Evolutionary conservation across 495 filamentous ascomycete species (phyloP).

Genomic region (Xylaria castorea): DNA sequence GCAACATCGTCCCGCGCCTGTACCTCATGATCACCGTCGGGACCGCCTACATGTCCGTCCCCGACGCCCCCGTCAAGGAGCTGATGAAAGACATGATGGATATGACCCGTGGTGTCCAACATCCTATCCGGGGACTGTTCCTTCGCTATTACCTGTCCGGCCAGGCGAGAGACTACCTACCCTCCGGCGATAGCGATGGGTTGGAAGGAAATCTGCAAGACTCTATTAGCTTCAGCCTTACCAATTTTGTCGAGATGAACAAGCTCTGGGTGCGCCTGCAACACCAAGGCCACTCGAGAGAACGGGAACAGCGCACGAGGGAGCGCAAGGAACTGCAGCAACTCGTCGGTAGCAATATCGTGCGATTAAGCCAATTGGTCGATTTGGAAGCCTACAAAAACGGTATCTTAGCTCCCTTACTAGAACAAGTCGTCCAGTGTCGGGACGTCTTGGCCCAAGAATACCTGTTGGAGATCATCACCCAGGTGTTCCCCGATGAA

Average conservation of each 20-base stretch:
- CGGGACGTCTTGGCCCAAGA: conserved; percentile 96
- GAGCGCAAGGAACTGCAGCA: conserved; percentile 95
- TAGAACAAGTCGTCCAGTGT: conserved; percentile 98
- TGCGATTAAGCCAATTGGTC: conserved; percentile 92
- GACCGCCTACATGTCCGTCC: conserved; percentile 98
- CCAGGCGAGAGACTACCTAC: conserved; percentile 88
- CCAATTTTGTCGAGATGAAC: conserved; percentile 99
- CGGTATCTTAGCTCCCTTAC: conserved; percentile 82
- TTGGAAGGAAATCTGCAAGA: conserved; percentile 96
- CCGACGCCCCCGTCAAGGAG: conserved; percentile 98
- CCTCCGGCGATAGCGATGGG: conserved; percentile 82
- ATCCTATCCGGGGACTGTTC: conserved; percentile 93
- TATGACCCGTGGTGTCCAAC: conserved; percentile 97
- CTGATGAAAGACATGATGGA: conserved; percentile 99
- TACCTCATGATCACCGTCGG: conserved; percentile 99
- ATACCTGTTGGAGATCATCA: conserved; percentile 96
- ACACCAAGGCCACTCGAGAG: conserved; percentile 95
- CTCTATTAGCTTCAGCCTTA: conserved; percentile 95
- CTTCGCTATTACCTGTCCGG: conserved; percentile 94
- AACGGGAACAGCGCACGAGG: conserved; percentile 89
- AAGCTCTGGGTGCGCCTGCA: conserved; percentile 98
- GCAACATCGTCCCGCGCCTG: conserved; percentile 94
- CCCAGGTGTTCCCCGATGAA: conserved; percentile 98
- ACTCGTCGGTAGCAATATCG: conserved; percentile 94
- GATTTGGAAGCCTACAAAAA: conserved; percentile 93